Evolutionary conservation across 1,284 basidiomycete genomes (phyloP), one percentile per base, ranked within the genome.

Genomic region (Sanghuangporus baumii): DNA sequence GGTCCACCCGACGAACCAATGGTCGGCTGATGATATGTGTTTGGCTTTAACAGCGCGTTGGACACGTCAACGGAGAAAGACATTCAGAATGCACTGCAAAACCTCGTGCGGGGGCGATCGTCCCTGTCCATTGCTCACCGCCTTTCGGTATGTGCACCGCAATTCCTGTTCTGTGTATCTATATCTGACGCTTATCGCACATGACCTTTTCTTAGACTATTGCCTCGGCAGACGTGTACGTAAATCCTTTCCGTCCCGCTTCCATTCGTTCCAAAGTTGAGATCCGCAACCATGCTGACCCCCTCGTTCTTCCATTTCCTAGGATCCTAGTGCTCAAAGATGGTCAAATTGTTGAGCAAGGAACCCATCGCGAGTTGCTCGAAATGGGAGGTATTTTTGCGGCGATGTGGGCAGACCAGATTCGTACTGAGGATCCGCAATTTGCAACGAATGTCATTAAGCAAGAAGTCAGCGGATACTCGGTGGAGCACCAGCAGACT

Each of bases 41-140:
- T 55, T 67, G 65, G 65, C 48, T 58, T 67, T 41, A 71, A 62
- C 51, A 89, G 88, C 67, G 90, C 90, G 18, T 74, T 94, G 66
- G 91, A 94, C 73, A 93, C 91, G 3, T 86, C 86, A 6, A 93
- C 91, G 1, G 91, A 94, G 73, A 88, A 89, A 64, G 85, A 91
- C 69, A 91, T 96, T 65, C 93, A 95, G 72, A 88, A 87, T 67
- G 89, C 90, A 9, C 78, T 93, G 56, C 87, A 88, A 69, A 87
- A 87, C 68, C 81, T 89, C 36, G 85, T 84, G 62, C 76, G 82
- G 69, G 88, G 86, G 57, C 82, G 89, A 65, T 87, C 89, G 18
- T 87, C 86, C 38, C 72, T 96, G 66, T 90, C 90, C 57, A 88
- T 93, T 73, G 89, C 93, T 16, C 88, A 90, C 72, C 81, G 91